Evolutionary conservation across 1,139 yeast species (phyloP).

Genomic region (Kodamaea sp.): DNA sequence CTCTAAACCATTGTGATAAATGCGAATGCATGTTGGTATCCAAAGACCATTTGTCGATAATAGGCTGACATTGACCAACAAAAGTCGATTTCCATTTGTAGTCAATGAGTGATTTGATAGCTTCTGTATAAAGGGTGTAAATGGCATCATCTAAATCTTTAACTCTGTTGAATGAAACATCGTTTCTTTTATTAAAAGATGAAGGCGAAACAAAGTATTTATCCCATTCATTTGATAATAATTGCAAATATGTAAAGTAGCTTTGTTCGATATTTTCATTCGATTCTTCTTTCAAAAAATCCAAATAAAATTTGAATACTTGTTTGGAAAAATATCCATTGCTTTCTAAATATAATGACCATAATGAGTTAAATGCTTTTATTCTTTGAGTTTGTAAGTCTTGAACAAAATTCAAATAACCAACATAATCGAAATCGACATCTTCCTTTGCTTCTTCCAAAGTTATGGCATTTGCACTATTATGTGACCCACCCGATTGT

Average conservation of each 20-base stretch:
- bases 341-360: conserved; percentile 29
- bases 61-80: conserved; percentile 31
- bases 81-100: conserved; percentile 26
- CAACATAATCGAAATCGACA: conserved; percentile 40
- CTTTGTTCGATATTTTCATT: conserved; percentile 16
- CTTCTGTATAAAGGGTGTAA: conserved; percentile 22
- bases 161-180: conserved; percentile 11
- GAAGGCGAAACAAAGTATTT: conserved; percentile 17
- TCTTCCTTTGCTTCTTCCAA: conserved; percentile 31
- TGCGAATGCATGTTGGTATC: conserved; percentile 26
- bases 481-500: conserved; percentile 11
- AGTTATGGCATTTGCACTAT: conserved; percentile 9
- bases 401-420: conserved; percentile 28
- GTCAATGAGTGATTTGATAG: conserved; percentile 28
- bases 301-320: conserved; percentile 24
- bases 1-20: conserved; percentile 21
- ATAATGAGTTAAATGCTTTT: conserved; percentile 29
- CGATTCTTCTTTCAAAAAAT: conserved; percentile 19
- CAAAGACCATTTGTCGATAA: conserved; percentile 39
- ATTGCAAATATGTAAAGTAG: conserved; percentile 23
- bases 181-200: conserved; percentile 26
- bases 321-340: conserved; percentile 24
- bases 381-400: conserved; percentile 26
- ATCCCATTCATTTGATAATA: conserved; percentile 21
- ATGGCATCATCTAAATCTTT: conserved; percentile 18